Base-by-base conservation (phyloP, 208 protist species). In the Sergeia podlipaevii region DNA sequence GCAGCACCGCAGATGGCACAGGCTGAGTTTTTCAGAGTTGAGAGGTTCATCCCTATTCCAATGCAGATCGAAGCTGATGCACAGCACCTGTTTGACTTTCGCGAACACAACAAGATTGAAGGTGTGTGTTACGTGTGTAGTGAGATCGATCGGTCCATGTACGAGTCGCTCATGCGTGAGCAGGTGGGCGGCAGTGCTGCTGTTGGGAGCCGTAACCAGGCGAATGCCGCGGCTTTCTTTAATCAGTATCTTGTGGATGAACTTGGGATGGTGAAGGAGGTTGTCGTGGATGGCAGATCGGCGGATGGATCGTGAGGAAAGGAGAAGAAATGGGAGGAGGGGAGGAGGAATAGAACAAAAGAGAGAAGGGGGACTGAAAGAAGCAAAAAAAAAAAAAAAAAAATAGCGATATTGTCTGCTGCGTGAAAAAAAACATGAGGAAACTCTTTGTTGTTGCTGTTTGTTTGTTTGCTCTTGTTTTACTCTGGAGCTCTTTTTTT, bases 21-120 rank as follows among this genome's bases (percentile, higher is more conserved):
- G 38, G 28, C 84, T 11, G 82, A 94, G 48, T 86, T 77, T 63
- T 94, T 94, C 38, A 74, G 80, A 0, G 87, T 94, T 2, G 87
- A 94, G 60, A 69, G 78, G 3, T 94, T 94, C 46, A 91, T 94
- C 42, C 87, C 87, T 2, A 51, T 94, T 13, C 60, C 83, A 17
- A 91, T 94, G 87, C 87, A 94, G 58, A 91, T 94, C 17, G 80
- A 91, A 43, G 87, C 87, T 0, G 87, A 94, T 52, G 87, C 83
- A 23, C 77, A 83, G 29, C 87, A 94, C 47, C 51, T 94, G 23
- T 91, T 77, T 62, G 78, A 89, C 46, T 83, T 88, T 48, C 74
- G 80, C 4, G 7, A 47, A 3, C 58, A 78, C 4, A 94, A 94
- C 61, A 74, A 87, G 36, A 68, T 94, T 7, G 87, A 94, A 46